Evolutionary conservation across 805 yeast genomes (phyloP).

Genomic region (Naumovozyma dairenensis): DNA sequence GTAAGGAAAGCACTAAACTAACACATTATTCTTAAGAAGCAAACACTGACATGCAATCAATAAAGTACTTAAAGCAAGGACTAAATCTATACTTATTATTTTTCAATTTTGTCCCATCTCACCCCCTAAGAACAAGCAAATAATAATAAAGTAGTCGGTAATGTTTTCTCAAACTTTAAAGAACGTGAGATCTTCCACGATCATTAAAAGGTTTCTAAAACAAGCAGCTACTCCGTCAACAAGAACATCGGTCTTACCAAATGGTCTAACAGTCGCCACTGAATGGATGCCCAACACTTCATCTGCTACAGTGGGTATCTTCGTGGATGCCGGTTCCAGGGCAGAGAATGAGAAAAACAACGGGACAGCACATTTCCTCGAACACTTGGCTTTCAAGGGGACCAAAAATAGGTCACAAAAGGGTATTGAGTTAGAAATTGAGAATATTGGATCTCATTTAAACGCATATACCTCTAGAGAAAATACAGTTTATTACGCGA

Average conservation of each 20-base stretch:
- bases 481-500: slow-evolving; percentile 93
- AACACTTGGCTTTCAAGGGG: slow-evolving; percentile 95
- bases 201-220: too few species aligned
- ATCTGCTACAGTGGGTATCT: slow-evolving; percentile 96
- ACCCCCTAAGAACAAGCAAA: too few species aligned
- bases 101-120: too few species aligned
- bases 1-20: too few species aligned
- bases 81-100: too few species aligned
- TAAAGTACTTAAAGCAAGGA: too few species aligned
- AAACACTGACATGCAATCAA: too few species aligned
- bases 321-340: slow-evolving; percentile 97
- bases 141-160: too few species aligned
- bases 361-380: slow-evolving; percentile 96
- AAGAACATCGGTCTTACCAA: slow-evolving; percentile 64
- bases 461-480: slow-evolving; percentile 99
- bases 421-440: slow-evolving; percentile 83
- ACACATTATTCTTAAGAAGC: too few species aligned
- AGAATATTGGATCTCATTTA: slow-evolving; percentile 91
- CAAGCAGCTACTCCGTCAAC: slow-evolving; percentile 3
- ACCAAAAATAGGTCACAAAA: slow-evolving; percentile 73
- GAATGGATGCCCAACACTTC: slow-evolving; percentile 78
- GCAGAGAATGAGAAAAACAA: slow-evolving; percentile 78
- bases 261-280: slow-evolving; percentile 91
- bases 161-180: too few species aligned
- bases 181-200: too few species aligned